Conservation (phyloP, 208 protist species). For the Acanthamoeba triangularis region DNA sequence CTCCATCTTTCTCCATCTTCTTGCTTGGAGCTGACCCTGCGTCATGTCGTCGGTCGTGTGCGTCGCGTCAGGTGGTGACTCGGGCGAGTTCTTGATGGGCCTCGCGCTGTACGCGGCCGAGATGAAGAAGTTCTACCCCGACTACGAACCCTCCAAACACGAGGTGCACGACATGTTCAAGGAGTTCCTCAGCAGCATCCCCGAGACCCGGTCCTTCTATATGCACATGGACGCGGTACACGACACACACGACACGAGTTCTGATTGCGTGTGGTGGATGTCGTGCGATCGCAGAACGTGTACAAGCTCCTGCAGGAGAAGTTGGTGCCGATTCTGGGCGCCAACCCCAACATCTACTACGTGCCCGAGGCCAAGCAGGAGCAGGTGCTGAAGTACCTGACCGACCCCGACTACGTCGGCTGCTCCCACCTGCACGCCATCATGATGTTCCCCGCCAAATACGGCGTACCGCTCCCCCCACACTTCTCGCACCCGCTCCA, state of each 20-base stretch:
- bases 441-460: constrained; percentile 45
- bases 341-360: constrained; percentile 60
- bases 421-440: constrained; percentile 49
- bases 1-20: background rate
- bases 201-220: constrained; percentile 1
- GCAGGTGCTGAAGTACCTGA: background rate
- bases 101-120: constrained; percentile 16
- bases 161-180: constrained; percentile 43
- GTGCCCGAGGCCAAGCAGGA: constrained; percentile 35
- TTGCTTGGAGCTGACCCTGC: background rate
- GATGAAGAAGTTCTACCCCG: constrained; percentile 54
- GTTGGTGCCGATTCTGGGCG: constrained; percentile 1
- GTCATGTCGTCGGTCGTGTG: background rate
- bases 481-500: too few relatives aligned
- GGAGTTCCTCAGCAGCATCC: constrained; percentile 8
- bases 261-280: too few relatives aligned
- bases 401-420: constrained; percentile 42
- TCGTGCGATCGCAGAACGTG: background rate
- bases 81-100: constrained; percentile 60
- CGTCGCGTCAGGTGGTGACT: constrained; percentile 4
- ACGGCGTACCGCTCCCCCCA: background rate
- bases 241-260: background rate
- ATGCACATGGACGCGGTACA: constrained; percentile 56
- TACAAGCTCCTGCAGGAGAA: background rate
- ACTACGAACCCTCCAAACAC: constrained; percentile 14